Evolutionary conservation across 2,329 filamentous ascomycete species (phyloP).

Genomic region (Lasiodiplodia sp.): DNA sequence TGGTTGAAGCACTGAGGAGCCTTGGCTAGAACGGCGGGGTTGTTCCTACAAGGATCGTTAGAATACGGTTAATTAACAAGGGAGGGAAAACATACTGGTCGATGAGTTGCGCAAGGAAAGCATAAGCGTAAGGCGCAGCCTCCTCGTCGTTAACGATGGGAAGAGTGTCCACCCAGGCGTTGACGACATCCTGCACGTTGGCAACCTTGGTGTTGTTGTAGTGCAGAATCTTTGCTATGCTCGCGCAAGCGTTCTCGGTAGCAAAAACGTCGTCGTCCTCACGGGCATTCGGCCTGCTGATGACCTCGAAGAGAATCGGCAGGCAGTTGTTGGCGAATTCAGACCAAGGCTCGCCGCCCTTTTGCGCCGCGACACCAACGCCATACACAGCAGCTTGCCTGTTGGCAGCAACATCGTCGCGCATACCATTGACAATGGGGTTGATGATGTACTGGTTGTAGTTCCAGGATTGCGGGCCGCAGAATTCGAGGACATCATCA

Average conservation of each 20-base stretch:
- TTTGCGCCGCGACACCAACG: constrained; percentile 92
- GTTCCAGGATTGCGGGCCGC: constrained; percentile 83
- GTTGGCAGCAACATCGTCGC: constrained; percentile 86
- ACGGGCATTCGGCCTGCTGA: constrained; percentile 79
- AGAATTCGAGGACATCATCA: constrained; percentile 98
- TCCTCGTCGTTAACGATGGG: constrained; percentile 96
- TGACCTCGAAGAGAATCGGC: constrained; percentile 83
- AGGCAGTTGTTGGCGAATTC: constrained; percentile 84
- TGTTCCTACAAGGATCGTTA: constrained; percentile 68
- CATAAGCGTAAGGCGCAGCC: constrained; percentile 94
- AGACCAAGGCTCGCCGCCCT: constrained; percentile 85
- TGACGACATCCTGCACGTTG: constrained; percentile 77
- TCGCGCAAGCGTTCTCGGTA: constrained; percentile 95
- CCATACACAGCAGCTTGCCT: constrained; percentile 96
- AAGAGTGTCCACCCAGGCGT: constrained; percentile 89
- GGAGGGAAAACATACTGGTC: constrained; percentile 76
- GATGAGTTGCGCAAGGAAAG: constrained; percentile 88
- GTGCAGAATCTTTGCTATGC: constrained; percentile 95
- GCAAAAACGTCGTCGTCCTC: constrained; percentile 95
- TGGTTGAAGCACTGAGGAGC: constrained; percentile 82
- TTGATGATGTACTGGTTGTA: constrained; percentile 88
- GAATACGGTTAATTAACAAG: constrained; percentile 29
- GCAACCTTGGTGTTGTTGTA: constrained; percentile 81
- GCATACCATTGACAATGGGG: constrained; percentile 85
- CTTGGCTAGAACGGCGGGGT: constrained; percentile 77